phyloP scores from a whole-genome alignment of 345 rosid genomes.

The Pistacia vera region DNA sequence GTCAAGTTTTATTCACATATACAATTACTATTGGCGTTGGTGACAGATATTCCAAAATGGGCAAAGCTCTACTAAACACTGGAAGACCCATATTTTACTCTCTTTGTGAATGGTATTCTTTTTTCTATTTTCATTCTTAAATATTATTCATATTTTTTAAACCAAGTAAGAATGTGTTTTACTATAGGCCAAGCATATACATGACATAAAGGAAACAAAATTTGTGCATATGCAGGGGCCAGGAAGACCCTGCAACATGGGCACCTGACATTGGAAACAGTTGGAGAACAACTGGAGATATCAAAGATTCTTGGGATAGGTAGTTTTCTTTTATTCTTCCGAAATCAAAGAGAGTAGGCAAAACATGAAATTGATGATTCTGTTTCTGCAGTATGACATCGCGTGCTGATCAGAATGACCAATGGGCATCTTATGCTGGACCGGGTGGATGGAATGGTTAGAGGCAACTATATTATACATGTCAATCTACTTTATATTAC shows the following conservation, averaged over 20 bases:
- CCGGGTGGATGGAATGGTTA: conserved; percentile 65
- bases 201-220: no score
- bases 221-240: conserved; percentile 29
- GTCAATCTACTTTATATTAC: no score
- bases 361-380: no score
- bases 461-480: not conserved
- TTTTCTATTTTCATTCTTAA: not conserved
- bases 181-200: no score
- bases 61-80: conserved; percentile 30
- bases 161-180: no score
- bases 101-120: conserved; percentile 35
- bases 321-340: not conserved
- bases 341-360: no score
- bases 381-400: conserved; percentile 35
- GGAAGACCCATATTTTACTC: conserved; percentile 36
- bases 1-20: not conserved
- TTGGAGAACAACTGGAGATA: conserved; percentile 65
- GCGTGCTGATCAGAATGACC: conserved; percentile 37
- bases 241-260: conserved; percentile 51
- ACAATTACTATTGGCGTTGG: no score
- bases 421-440: conserved; percentile 53
- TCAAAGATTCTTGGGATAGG: conserved; percentile 47
- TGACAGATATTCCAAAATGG: conserved; percentile 33
- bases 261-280: conserved; percentile 48
- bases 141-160: no score